phyloP scores from a whole-genome alignment of 2,329 filamentous ascomycete species.

The Cordyceps pruinosa region DNA sequence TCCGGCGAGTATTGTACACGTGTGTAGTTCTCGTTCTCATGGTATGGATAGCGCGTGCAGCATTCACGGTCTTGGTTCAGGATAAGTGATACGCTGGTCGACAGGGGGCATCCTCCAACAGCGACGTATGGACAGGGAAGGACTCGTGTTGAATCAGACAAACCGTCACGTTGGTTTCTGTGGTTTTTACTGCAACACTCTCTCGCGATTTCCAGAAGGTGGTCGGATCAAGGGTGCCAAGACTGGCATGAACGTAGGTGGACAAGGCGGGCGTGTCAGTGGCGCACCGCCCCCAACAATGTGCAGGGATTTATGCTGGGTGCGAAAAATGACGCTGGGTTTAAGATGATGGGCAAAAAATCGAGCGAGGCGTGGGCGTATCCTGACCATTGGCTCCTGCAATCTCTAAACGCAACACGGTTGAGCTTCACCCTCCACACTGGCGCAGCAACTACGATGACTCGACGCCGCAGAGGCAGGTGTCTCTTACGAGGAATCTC shows the following conservation, averaged over 20 bases:
- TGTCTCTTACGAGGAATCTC: too few species aligned
- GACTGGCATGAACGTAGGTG: neutral
- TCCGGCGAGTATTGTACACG: too few species aligned
- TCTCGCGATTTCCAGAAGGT: neutral
- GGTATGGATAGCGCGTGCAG: too few species aligned
- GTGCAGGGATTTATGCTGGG: neutral
- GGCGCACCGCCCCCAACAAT: neutral
- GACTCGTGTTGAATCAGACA: neutral
- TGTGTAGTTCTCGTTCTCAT: too few species aligned
- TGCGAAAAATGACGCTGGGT: neutral
- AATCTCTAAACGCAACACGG: too few species aligned
- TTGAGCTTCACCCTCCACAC: too few species aligned
- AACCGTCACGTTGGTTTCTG: neutral
- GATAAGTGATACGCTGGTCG: too few species aligned
- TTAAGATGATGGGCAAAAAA: neutral
- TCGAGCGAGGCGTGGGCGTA: neutral
- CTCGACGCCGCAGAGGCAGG: too few species aligned
- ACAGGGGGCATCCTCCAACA: too few species aligned
- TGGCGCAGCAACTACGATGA: too few species aligned
- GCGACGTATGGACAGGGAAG: neutral
- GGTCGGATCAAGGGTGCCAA: neutral
- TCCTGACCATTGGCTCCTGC: neutral
- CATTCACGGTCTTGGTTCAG: too few species aligned
- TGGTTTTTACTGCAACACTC: neutral
- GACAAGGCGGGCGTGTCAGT: neutral